Evolutionary conservation across 1,284 basidiomycete genomes (phyloP), one percentile per base, ranked within the genome.

Genomic region (Pterulicium gracile): DNA sequence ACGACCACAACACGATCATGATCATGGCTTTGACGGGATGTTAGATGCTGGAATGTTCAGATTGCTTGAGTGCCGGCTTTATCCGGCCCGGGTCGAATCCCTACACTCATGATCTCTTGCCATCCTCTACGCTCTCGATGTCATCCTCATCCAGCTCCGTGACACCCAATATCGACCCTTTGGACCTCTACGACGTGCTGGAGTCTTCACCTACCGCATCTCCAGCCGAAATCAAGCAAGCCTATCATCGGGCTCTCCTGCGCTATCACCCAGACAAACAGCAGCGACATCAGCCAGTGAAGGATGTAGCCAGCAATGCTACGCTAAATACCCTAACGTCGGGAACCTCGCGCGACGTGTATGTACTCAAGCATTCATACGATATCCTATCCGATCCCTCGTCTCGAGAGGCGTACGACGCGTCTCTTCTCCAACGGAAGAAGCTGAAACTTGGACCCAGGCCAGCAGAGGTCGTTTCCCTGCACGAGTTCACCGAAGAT

Each of bases 391-490:
- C 27, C 10, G 27, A 32, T 32, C 27, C 27, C 10, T 10, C 27
- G 10, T 10, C 27, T 12, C 71, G 82, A 1, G 58, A 60, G 15
- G 56, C 61, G 42, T 80, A 86, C 54, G 78, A 88, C 51, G 52
- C 44, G 0, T 54, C 24, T 36, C 52, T 53, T 48, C 52, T 54
- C 43, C 48, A 47, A 14, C 50, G 53, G 23, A 24, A 24, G 12
- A 39, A 44, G 2, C 40, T 47, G 5, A 41, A 49, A 14, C 43
- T 52, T 14, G 66, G 64, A 3, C 75, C 79, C 15, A 66, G 86
- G 47, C 84, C 86, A 2, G 84, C 86, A 0, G 79, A 87, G 51
- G 64, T 85, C n/a, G 61, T 88, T 19, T 88, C 85, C 1, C 65
- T 88, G 19, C 81, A 84, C 46, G 83, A 86, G 0, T 88, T 88